Base-by-base conservation (phyloP, 495 filamentous ascomycete species). In the Penicillium chermesinum region DNA sequence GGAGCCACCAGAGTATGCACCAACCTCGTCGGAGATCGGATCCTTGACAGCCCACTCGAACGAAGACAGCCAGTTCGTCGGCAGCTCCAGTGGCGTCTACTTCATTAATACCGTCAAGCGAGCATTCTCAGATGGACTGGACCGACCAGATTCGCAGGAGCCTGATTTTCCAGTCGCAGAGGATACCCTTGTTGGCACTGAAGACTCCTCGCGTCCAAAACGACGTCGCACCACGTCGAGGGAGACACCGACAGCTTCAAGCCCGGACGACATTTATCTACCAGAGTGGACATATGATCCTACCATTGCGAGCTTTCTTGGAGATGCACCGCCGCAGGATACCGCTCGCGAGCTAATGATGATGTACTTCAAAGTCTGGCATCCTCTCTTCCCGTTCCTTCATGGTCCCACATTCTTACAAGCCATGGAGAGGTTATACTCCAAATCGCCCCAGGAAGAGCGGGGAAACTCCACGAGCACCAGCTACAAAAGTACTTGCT, bases 341-440 rank as follows among this genome's bases (percentile, higher is more conserved):
- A 30, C 56, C 3, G 62, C 63, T 1, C 59, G 56, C 20, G 57
- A 64, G 17, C 42, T 72, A 14, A 70, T 72, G 67, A 71, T 71
- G 65, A 48, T 58, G 30, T 72, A 70, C 27, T 71, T 71, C 55
- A 65, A 63, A 61, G 56, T 69, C 15, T 72, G 67, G 69, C 75
- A 78, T 63, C 68, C 72, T 38, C 49, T 76, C 32, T 77, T 75
- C 53, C 74, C 75, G 10, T 70, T 78, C 44, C 56, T 77, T 8
- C 74, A 78, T 45, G 71, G 74, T 12, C 72, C 73, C 10, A 72
- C 71, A 13, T 77, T 78, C 48, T 45, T 78, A 35, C 67, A 66
- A 46, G 64, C 65, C 10, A 68, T 76, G 64, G 70, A 75, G 49
- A 57, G 57, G 39, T 58, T 69, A 35, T 73, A 73, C 53, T 59